These are phyloP conservation scores for Hypomyces rosellus DNA, from an alignment of 2,329 filamentous ascomycete genomes.

Conservation along the genomic window DNA sequence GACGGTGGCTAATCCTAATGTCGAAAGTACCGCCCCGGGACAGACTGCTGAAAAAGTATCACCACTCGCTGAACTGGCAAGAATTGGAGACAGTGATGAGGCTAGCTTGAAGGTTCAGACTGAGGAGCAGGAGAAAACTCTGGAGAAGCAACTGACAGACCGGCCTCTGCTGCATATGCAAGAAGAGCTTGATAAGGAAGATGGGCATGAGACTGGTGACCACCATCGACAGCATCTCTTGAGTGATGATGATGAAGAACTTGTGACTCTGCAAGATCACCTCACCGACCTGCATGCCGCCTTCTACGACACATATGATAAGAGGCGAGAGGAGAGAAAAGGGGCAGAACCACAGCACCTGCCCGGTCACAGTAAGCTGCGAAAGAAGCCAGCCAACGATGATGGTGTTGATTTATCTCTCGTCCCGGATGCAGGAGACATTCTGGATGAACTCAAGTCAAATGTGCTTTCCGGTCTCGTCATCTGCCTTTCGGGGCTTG, in stretches of 20 bases:
- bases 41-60: constrained; percentile 24
- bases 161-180: constrained; percentile 88
- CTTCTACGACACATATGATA: constrained; percentile 81
- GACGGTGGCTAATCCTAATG: constrained; percentile 1
- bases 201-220: constrained; percentile 31
- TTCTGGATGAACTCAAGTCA: constrained; percentile 78
- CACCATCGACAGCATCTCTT: constrained; percentile 66
- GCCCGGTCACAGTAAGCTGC: constrained; percentile 27
- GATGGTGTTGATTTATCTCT: constrained; percentile 39
- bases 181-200: constrained; percentile 79
- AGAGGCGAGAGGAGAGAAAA: constrained; percentile 35
- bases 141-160: constrained; percentile 84
- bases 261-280: constrained; percentile 68
- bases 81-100: constrained; percentile 65
- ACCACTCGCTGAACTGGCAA: constrained; percentile 68
- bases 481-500: constrained; percentile 84
- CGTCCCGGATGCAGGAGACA: constrained; percentile 77
- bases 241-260: constrained; percentile 80
- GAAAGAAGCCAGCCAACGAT: constrained; percentile 28
- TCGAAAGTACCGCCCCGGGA: not conserved
- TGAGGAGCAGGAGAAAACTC: constrained; percentile 77
- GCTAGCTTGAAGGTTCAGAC: constrained; percentile 66
- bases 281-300: constrained; percentile 67
- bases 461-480: constrained; percentile 67
- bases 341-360: constrained; percentile 27